Base-by-base conservation (phyloP, 164 flowering plant species). In the Chimonanthus salicifolius region DNA sequence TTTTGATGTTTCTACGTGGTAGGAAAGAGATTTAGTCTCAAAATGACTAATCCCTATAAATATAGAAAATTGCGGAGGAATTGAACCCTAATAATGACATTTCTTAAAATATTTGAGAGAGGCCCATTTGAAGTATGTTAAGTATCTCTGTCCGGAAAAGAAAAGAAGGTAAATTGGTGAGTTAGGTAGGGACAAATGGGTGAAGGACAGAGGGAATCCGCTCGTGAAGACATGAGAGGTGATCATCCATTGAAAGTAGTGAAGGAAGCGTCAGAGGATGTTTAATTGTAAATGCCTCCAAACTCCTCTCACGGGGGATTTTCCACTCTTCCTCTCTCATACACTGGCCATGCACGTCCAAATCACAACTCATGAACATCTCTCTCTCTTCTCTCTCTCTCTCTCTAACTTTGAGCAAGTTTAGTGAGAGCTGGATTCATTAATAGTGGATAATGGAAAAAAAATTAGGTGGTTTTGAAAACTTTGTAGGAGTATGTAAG, bases 301-400 rank as follows among this genome's bases (percentile, higher is more conserved):
- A 75, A 75, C 68, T 62, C 69, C 68, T 68, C 77, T 78, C 81
- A 90, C 94, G 94, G 92, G 91, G 81, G 73, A 71, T 63, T 63
- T 63, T 81, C 58, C 47, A 5, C 7, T 33, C 21, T 63, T 18
- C 2, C 16, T 45, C 75, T 58, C 67, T n/a, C 62, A 21, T 63
- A 9, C 16, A 75, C 80, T 65, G 71, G 65, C 79, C 54, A 78
- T 62, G 75, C 33, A 50, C 63, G 68, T 49, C 54, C 46, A 33
- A 16, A 10, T 16, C 60, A 10, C 15, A 13, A 13, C 60, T 54
- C 60, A 54, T 54, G 10, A 13, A 54, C 60, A 10, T 54, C 60
- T 54, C 16, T 54, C 4, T 54, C 60, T 3, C 8, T 1, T 33
- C 33, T 33, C 33, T 33, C 33, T 33, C 33, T 33, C 33, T 33